A percentile compares a stretch with the other conserved stretches of the same genome.
phyloP scores from a whole-genome alignment of 1,139 yeast species.

The Protomyces arabidopsidicola region DNA sequence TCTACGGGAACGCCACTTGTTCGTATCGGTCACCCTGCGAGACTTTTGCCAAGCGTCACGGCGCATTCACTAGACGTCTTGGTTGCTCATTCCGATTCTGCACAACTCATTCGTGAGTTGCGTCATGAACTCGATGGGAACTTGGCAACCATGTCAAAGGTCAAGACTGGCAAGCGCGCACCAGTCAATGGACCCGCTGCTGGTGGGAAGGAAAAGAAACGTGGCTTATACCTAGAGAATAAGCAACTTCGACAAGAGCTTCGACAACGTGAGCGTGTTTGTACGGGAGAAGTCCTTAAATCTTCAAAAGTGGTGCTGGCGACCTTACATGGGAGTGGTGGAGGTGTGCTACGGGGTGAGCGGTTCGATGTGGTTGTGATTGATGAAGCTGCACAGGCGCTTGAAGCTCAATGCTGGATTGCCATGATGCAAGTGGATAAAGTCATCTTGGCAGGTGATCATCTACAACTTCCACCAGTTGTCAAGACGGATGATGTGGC shows the following conservation, averaged over 20 bases:
- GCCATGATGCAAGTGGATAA: slow-evolving; percentile 66
- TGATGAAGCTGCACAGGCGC: slow-evolving; percentile 90
- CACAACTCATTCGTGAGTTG: slow-evolving; percentile 62
- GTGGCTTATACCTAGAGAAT: slow-evolving; percentile 63
- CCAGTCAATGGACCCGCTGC: not conserved
- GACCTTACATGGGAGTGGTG: slow-evolving; percentile 69
- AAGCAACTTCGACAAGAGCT: slow-evolving; percentile 67
- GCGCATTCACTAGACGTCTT: slow-evolving; percentile 74
- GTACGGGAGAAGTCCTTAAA: slow-evolving; percentile 55
- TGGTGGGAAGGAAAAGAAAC: slow-evolving; percentile 47
- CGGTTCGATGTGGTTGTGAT: slow-evolving; percentile 78
- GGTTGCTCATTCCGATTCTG: slow-evolving; percentile 58
- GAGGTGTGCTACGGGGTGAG: slow-evolving; percentile 43
- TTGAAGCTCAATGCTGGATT: slow-evolving; percentile 97
- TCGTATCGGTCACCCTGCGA: slow-evolving; percentile 90
- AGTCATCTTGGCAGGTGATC: slow-evolving; percentile 60
- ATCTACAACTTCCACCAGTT: slow-evolving; percentile 66
- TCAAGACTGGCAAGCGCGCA: slow-evolving; percentile 49
- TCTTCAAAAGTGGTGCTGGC: slow-evolving; percentile 67
- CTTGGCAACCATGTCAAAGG: slow-evolving; percentile 57
- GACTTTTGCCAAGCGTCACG: slow-evolving; percentile 59
- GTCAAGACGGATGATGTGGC: slow-evolving; percentile 38
- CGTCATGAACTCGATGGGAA: slow-evolving; percentile 63
- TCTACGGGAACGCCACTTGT: slow-evolving; percentile 53
- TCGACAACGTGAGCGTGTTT: slow-evolving; percentile 59